phyloP scores from a whole-genome alignment of 2,329 filamentous ascomycete species.

The Colletotrichum shisoi region DNA sequence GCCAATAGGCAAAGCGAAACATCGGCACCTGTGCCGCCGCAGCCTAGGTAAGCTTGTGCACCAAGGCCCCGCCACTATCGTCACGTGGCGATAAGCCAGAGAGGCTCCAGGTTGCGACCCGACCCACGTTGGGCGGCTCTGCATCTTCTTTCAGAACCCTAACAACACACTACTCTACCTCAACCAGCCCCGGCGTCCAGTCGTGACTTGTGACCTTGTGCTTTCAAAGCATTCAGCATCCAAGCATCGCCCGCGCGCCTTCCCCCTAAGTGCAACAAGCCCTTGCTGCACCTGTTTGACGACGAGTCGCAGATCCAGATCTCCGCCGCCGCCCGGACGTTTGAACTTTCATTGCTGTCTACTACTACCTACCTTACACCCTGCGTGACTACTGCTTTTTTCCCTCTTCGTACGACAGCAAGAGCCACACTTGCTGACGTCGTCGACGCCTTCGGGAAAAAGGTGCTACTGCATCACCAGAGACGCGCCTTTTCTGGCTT shows the following conservation, averaged over 20 bases:
- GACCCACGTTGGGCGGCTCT: conserved; percentile 28
- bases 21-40: neutral
- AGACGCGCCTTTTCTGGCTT: conserved; percentile 21
- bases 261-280: conserved; percentile 27
- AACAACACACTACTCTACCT: conserved; percentile 8
- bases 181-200: conserved; percentile 12
- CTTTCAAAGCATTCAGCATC: conserved; percentile 20
- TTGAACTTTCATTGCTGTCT: conserved; percentile 28
- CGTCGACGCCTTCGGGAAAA: conserved; percentile 19
- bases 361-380: conserved; percentile 11
- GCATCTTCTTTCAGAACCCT: conserved; percentile 11
- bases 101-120: conserved; percentile 26
- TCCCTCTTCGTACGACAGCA: conserved; percentile 21
- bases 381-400: conserved; percentile 26
- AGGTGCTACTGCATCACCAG: conserved; percentile 12
- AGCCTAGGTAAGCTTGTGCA: neutral
- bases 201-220: conserved; percentile 24
- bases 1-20: neutral
- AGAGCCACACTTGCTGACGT: conserved; percentile 31
- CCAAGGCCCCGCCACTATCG: conserved; percentile 12
- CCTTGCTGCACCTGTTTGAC: conserved; percentile 29
- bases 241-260: conserved; percentile 24
- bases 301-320: conserved; percentile 25
- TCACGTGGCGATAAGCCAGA: conserved; percentile 31
- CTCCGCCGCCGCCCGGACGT: conserved; percentile 19